Evolutionary conservation across 2,329 filamentous ascomycete species (phyloP).

Genomic region (Colletotrichum tabaci): DNA sequence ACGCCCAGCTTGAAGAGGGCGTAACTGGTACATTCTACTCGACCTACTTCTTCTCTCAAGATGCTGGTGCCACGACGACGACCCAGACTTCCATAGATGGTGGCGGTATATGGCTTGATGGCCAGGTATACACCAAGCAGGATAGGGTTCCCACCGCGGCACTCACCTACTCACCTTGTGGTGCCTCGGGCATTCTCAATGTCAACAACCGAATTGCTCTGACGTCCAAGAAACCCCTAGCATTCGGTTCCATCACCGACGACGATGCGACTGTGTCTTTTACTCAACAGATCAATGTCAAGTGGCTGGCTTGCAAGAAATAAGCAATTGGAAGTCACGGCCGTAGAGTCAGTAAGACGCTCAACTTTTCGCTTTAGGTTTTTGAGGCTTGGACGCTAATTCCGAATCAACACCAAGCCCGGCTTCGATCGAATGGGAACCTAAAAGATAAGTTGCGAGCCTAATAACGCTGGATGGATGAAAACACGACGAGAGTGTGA

Average conservation of each 20-base stretch:
- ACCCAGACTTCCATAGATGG: conserved; percentile 60
- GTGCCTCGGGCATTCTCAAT: conserved; percentile 61
- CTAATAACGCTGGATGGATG: too few species aligned
- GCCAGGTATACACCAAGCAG: conserved; percentile 63
- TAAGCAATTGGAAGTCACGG: not conserved
- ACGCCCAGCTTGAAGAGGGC: conserved; percentile 61
- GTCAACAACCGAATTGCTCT: conserved; percentile 57
- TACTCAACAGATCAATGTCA: conserved; percentile 56
- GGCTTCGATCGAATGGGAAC: too few species aligned
- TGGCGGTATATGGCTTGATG: conserved; percentile 57
- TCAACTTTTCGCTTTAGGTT: too few species aligned
- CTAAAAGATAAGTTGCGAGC: too few species aligned
- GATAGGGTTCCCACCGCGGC: conserved; percentile 61
- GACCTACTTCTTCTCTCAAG: conserved; percentile 65
- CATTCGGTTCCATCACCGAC: conserved; percentile 55
- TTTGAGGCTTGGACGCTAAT: too few species aligned
- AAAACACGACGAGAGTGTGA: too few species aligned
- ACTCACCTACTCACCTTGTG: conserved; percentile 62
- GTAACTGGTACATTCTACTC: conserved; percentile 62
- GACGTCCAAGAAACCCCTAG: conserved; percentile 50
- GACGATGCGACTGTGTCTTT: conserved; percentile 57
- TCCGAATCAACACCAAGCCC: too few species aligned
- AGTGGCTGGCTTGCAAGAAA: conserved; percentile 48
- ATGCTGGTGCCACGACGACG: conserved; percentile 59
- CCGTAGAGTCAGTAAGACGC: too few species aligned